A percentile compares a stretch with the other conserved stretches of the same genome.
Evolutionary conservation across 2,329 filamentous ascomycete species (phyloP).

Genomic region (Fusarium bactridioides): DNA sequence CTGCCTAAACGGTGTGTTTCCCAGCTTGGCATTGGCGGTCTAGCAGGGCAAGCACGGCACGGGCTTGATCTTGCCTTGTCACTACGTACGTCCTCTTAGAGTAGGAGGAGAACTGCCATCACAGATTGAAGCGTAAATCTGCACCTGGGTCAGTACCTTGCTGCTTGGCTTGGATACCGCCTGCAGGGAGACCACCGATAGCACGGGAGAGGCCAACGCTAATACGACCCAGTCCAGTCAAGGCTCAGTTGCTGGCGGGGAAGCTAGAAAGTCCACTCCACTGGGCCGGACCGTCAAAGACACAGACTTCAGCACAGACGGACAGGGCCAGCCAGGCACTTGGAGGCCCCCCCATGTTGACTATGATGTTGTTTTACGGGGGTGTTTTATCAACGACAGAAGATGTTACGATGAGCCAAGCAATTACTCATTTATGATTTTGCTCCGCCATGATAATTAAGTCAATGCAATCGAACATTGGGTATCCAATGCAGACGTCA

Average conservation of each 20-base stretch:
- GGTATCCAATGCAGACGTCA: slow-evolving; percentile 2
- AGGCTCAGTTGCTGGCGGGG: not conserved
- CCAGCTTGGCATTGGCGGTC: slow-evolving; percentile 32
- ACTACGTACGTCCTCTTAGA: slow-evolving; percentile 2
- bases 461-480: slow-evolving; percentile 8
- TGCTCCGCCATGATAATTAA: not conserved
- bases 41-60: slow-evolving; percentile 30
- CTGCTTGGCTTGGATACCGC: slow-evolving; percentile 5
- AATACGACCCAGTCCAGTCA: slow-evolving; percentile 14
- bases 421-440: not conserved
- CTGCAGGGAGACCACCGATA: slow-evolving; percentile 20
- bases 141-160: slow-evolving; percentile 1
- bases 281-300: slow-evolving; percentile 19
- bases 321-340: not conserved
- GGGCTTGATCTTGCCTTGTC: slow-evolving; percentile 3
- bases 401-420: slow-evolving; percentile 25
- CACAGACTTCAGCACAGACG: not conserved
- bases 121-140: slow-evolving; percentile 25
- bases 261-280: slow-evolving; percentile 22
- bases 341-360: slow-evolving; percentile 21
- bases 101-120: slow-evolving; percentile 20
- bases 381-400: slow-evolving; percentile 13
- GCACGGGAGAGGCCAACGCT: slow-evolving; percentile 32
- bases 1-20: slow-evolving; percentile 6
- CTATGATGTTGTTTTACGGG: slow-evolving; percentile 23